phyloP scores from a whole-genome alignment of 2,329 filamentous ascomycete species.

The Aspergillus sp. region DNA sequence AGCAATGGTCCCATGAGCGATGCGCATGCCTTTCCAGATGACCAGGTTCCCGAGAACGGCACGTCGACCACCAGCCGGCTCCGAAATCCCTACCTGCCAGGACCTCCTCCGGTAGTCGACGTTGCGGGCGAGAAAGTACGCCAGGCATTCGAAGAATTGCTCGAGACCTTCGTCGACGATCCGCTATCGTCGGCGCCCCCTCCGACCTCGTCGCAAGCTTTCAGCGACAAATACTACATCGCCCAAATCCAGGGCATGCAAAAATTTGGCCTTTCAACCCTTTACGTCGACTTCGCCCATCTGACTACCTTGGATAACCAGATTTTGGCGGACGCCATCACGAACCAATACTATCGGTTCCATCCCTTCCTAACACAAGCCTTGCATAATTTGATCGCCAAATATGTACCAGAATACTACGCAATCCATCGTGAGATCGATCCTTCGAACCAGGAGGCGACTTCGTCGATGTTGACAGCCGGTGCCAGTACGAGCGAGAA shows the following conservation, averaged over 20 bases:
- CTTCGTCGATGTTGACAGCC: conserved; percentile 60
- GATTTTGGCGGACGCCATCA: conserved; percentile 79
- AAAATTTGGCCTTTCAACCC: conserved; percentile 62
- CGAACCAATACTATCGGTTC: conserved; percentile 91
- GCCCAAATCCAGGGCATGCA: conserved; percentile 64
- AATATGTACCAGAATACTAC: conserved; percentile 93
- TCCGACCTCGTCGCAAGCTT: conserved; percentile 54
- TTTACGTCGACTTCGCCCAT: conserved; percentile 73
- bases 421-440: conserved; percentile 85
- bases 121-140: conserved; percentile 62
- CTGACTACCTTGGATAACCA: conserved; percentile 74
- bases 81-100: conserved; percentile 50
- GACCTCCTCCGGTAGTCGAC: conserved; percentile 60
- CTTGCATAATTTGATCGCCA: conserved; percentile 88
- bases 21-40: conserved; percentile 59
- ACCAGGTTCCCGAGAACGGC: conserved; percentile 58
- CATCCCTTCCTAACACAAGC: conserved; percentile 86
- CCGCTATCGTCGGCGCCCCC: conserved; percentile 53
- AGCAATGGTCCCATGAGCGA: conserved; percentile 56
- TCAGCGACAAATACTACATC: conserved; percentile 65
- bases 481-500: conserved; percentile 54
- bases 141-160: conserved; percentile 61
- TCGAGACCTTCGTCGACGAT: conserved; percentile 62
- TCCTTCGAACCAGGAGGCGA: conserved; percentile 65
- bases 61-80: conserved; percentile 50